Base-by-base conservation (phyloP, 495 filamentous ascomycete genomes). In the Aspergillus heteromorphus region DNA sequence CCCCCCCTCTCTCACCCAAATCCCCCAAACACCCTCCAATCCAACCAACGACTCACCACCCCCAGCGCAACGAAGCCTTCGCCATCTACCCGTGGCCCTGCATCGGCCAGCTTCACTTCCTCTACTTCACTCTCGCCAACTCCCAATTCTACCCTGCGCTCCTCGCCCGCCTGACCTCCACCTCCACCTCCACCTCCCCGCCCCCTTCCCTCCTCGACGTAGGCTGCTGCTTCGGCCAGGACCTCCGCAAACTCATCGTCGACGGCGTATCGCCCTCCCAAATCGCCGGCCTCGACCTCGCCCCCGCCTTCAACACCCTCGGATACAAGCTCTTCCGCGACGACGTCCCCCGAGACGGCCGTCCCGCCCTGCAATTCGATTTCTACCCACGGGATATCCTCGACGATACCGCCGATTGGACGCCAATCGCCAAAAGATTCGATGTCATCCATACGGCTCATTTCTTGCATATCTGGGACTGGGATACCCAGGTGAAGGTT, bases 81-180 rank as follows among this genome's bases (percentile, higher is more conserved):
- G 21, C 11, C 2, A 41, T 51, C 18, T n/a, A 4, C 49, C 31
- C 59, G 1, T 74, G 71, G 19, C 72, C 74, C 2, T 79, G 77
- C 54, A 60, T 79, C 41, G 68, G 74, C 13, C 63, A 51, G 68
- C 74, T 62, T 55, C 74, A 40, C 65, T 79, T 65, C 60, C 71
- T 60, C 41, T 61, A 45, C 52, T 77, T 49, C 47, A 67, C 63
- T 16, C 48, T 65, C n/a, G 23, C 13, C 34, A 49, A 1, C 45
- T 64, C 13, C 53, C 72, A 59, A 41, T 56, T 30, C 7, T 60
- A 73, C 25, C 31, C 45, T 4, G 51, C 55, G 2, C 54, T 73
- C 29, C 58, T 68, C 3, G 41, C 30, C 4, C 56, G 56, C 6
- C 17, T 71, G n/a, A n/a, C n/a, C n/a, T n/a, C n/a, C n/a, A n/a